Percentiles rank a stretch among this genome's conserved stretches.
These are phyloP conservation scores for Kwoniella newhampshirensis DNA, from an alignment of 768 basidiomycete species.

Conservation along the genomic window DNA sequence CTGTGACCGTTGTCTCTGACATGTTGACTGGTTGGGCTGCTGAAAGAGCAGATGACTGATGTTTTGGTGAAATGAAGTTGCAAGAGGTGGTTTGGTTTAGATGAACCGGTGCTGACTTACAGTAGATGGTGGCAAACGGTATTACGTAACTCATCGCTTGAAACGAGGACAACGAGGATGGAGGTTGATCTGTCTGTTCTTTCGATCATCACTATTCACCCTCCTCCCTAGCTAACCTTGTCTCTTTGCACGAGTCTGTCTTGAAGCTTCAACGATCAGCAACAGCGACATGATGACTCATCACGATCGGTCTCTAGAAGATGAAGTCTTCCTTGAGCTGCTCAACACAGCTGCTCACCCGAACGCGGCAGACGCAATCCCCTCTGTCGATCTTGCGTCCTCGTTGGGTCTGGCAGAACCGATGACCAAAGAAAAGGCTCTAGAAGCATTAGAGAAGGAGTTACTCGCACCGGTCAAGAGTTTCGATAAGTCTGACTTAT, in stretches of 20 bases:
- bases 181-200: too few relatives aligned
- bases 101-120: too few relatives aligned
- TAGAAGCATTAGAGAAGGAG: constrained; percentile 67
- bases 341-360: constrained; percentile 25
- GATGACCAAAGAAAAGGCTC: constrained; percentile 25
- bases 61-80: too few relatives aligned
- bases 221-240: too few relatives aligned
- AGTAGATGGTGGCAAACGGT: too few relatives aligned
- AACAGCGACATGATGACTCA: not conserved
- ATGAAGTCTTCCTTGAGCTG: constrained; percentile 23
- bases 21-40: not conserved
- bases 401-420: constrained; percentile 33
- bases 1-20: constrained; percentile 17
- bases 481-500: constrained; percentile 71
- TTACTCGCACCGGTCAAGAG: constrained; percentile 68
- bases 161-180: too few relatives aligned
- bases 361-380: constrained; percentile 8
- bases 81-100: too few relatives aligned
- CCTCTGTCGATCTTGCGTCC: constrained; percentile 31
- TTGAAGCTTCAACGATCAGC: not conserved
- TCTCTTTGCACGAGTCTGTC: not conserved
- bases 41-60: too few relatives aligned
- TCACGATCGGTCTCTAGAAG: constrained; percentile 5
- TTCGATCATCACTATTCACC: too few relatives aligned
- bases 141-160: too few relatives aligned